Base-by-base conservation (phyloP, 768 basidiomycete species). In the Albatrellus ellisii region DNA sequence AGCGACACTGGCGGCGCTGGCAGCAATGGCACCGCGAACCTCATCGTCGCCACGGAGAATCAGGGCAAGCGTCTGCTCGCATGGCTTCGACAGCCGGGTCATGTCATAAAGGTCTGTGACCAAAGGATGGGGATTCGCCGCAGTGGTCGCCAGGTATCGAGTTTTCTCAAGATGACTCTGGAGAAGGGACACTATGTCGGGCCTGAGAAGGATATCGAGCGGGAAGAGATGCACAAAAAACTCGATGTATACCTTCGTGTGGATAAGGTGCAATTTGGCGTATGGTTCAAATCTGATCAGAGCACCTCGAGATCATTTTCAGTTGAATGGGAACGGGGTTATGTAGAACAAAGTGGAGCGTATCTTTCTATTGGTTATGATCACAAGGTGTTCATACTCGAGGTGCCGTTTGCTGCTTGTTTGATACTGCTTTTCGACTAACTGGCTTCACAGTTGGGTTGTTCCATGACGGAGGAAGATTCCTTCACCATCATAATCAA, bases 331-430 rank as follows among this genome's bases (percentile, higher is more conserved):
- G 72, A 80, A 42, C 59, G 66, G 28, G 62, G 72, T 33, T 76
- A 72, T 28, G 45, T 51, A 6, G 46, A 64, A 35, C 48, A 51
- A 10, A 67, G 72, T 26, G 64, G 67, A 24, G 79, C 69, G 0
- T 68, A 70, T 55, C 56, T 86, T n/a, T 57, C 63, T 26, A 75
- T 87, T 26, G 72, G 79, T 41, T 85, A 83, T 48, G 75, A 77
- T 24, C 72, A 82, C 52, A 83, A 79, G 58, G 52, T 72, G 11
- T 67, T 88, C 26, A 70, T 71, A 11, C 65, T 85, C 14, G 66
- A 64, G 58, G 83, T 80, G 44, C 49, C 53, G 2, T 24, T 9
- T 25, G 20, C 18, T 21, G 24, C 17, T 25, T 10, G 10, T 9
- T 25, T 33, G 11, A 15, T 42, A 21, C 6, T 4, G 6, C 26